Evolutionary conservation across 2,329 filamentous ascomycete species (phyloP).

Genomic region (Berkeleyomyces basicola): DNA sequence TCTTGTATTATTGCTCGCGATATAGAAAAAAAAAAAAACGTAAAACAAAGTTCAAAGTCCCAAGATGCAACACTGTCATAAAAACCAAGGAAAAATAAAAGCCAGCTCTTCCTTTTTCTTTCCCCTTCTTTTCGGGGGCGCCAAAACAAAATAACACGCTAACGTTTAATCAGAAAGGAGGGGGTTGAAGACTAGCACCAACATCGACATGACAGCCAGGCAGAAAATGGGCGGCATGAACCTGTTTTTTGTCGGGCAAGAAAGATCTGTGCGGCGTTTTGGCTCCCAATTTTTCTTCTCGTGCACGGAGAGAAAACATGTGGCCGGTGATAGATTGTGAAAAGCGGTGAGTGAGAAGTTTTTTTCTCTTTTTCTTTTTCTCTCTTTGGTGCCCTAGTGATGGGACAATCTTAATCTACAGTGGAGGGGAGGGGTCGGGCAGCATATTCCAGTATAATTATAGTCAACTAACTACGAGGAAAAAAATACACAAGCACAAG

Average conservation of each 20-base stretch:
- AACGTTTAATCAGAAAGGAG: neutral
- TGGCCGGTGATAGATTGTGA: neutral
- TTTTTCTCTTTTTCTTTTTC: neutral
- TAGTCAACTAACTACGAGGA: too few relatives aligned
- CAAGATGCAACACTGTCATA: too few relatives aligned
- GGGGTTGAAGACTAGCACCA: neutral
- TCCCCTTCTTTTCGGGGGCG: too few relatives aligned
- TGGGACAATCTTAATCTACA: neutral
- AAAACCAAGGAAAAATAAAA: neutral
- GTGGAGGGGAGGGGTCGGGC: too few relatives aligned
- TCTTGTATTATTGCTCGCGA: neutral
- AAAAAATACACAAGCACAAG: too few relatives aligned
- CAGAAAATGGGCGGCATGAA: neutral
- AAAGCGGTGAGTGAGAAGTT: conserved; percentile 1
- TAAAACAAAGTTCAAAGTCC: too few relatives aligned
- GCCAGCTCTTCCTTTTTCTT: neutral
- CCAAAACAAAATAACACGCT: neutral
- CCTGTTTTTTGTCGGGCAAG: neutral
- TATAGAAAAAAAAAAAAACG: neutral
- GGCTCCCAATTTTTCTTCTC: neutral
- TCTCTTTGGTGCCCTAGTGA: neutral
- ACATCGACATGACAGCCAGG: neutral
- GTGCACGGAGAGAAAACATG: neutral
- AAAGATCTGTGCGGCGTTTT: neutral
- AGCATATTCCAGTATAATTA: too few relatives aligned